Conservation (phyloP, 106 monocot species). For the Cymbidium sinense region DNA sequence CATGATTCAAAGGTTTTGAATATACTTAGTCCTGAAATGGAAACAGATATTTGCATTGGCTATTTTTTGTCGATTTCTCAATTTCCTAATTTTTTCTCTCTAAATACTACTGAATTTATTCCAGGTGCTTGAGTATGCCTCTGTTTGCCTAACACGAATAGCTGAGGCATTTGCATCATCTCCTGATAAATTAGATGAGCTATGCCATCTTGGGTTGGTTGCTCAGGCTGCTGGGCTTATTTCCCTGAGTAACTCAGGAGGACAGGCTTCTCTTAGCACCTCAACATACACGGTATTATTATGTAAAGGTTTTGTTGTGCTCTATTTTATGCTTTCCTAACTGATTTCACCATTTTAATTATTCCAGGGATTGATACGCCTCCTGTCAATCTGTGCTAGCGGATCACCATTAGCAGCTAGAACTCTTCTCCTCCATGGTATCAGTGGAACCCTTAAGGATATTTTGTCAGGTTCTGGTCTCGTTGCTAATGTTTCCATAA, state of each 20-base stretch:
- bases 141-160: conserved; percentile 80
- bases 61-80: not conserved
- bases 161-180: conserved; percentile 77
- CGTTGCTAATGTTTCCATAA: conserved; percentile 61
- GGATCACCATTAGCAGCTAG: conserved; percentile 82
- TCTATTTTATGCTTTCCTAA: not conserved
- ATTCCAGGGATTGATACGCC: conserved; percentile 82
- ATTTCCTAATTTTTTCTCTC: not conserved
- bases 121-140: conserved; percentile 80
- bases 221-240: conserved; percentile 79
- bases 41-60: not conserved
- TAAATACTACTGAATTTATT: conserved; percentile 9
- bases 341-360: not conserved
- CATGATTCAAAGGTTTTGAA: conserved; percentile 80
- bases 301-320: not conserved
- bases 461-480: conserved; percentile 85
- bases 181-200: conserved; percentile 82
- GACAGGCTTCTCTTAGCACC: conserved; percentile 85
- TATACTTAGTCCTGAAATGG: not conserved
- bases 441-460: conserved; percentile 86
- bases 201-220: conserved; percentile 92
- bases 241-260: conserved; percentile 74
- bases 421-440: conserved; percentile 84
- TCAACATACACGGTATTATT: conserved; percentile 71
- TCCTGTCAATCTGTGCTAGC: conserved; percentile 89